phyloP scores from a whole-genome alignment of 2,329 filamentous ascomycete genomes.

The Plectosphaerella cucumerina region DNA sequence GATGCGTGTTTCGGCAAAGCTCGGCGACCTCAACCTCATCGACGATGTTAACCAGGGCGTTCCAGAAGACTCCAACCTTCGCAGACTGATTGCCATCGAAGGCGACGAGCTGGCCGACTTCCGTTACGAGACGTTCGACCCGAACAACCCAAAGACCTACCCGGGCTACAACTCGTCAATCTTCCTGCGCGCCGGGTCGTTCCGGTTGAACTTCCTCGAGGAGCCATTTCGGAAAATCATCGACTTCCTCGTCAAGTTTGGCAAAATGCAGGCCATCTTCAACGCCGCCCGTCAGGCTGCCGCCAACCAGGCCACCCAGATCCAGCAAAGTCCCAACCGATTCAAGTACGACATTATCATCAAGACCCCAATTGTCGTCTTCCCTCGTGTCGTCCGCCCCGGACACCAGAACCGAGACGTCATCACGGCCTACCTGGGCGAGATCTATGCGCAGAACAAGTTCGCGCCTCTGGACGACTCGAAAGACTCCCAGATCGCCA shows the following conservation, averaged over 20 bases:
- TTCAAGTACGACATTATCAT: slow-evolving; percentile 93
- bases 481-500: slow-evolving; percentile 68
- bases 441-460: slow-evolving; percentile 94
- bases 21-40: slow-evolving; percentile 83
- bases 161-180: slow-evolving; percentile 94
- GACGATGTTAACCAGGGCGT: slow-evolving; percentile 94
- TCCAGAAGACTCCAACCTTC: slow-evolving; percentile 71
- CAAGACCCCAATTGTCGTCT: slow-evolving; percentile 93
- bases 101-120: slow-evolving; percentile 96
- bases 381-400: slow-evolving; percentile 72
- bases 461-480: slow-evolving; percentile 83
- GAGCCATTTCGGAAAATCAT: slow-evolving; percentile 98
- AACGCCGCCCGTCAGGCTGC: slow-evolving; percentile 95
- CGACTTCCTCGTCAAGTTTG: slow-evolving; percentile 96
- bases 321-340: slow-evolving; percentile 84
- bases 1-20: slow-evolving; percentile 80
- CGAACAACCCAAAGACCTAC: slow-evolving; percentile 64
- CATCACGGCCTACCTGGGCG: slow-evolving; percentile 88
- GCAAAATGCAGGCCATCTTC: slow-evolving; percentile 98
- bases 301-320: slow-evolving; percentile 85
- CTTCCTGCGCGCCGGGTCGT: slow-evolving; percentile 83
- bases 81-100: slow-evolving; percentile 89
- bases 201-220: slow-evolving; percentile 95
- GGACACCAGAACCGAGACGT: slow-evolving; percentile 72
- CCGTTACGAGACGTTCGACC: slow-evolving; percentile 92